Evolutionary conservation across 225 moss, liverwort and hornwort species (phyloP).

Genomic region (Pleurozium schreberi): DNA sequence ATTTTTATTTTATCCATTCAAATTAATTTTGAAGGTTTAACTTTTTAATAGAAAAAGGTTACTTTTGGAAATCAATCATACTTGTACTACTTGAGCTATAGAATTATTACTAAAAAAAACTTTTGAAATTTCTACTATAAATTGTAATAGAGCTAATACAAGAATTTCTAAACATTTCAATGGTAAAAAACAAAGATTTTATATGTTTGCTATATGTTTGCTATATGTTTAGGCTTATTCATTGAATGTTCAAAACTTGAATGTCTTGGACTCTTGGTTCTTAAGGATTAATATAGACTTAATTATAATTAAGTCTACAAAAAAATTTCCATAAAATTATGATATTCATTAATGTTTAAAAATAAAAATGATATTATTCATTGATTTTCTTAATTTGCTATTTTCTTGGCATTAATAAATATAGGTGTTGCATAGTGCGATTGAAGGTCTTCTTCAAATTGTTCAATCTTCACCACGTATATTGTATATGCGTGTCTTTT

Average conservation of each 20-base stretch:
- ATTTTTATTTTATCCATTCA: not conserved
- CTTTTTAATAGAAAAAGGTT: too few relatives aligned
- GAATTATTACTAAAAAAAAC: not conserved
- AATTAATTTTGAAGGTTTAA: rapidly evolving
- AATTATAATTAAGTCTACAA: not conserved
- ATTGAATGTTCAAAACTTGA: not conserved
- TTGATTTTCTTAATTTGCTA: too few relatives aligned
- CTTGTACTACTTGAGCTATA: not conserved
- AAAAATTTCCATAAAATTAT: not conserved
- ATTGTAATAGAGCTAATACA: too few relatives aligned
- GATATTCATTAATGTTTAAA: not conserved
- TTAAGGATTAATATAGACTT: too few relatives aligned
- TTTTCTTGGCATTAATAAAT: not conserved
- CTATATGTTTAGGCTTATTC: not conserved
- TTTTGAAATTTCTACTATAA: not conserved
- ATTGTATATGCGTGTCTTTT: not conserved
- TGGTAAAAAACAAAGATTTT: not conserved
- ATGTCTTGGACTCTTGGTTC: not conserved
- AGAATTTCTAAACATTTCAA: rapidly evolving
- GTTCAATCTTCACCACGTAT: not conserved
- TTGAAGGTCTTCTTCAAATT: not conserved
- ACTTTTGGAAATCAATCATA: not conserved
- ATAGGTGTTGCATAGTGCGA: not conserved
- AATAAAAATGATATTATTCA: not conserved
- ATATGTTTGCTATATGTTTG: not conserved